Evolutionary conservation across 2,329 filamentous ascomycete genomes (phyloP).

Genomic region (Cordyceps cicadae): DNA sequence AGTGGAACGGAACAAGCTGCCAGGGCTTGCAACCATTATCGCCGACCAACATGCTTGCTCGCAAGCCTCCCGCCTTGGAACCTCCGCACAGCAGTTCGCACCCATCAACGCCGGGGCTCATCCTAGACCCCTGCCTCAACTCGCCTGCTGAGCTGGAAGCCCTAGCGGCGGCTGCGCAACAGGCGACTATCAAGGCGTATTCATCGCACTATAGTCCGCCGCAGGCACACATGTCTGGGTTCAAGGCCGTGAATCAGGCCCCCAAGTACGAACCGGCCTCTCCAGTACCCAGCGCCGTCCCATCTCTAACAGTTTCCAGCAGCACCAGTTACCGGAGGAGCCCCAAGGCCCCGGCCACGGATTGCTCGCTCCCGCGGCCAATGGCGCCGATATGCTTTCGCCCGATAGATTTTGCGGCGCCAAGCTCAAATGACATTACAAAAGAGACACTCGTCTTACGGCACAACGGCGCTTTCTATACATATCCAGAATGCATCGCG

Average conservation of each 20-base stretch:
- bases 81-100: neutral
- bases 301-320: neutral
- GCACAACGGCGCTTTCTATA: constrained; percentile 42
- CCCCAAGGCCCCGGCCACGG: neutral
- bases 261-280: neutral
- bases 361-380: neutral
- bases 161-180: neutral
- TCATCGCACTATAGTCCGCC: neutral
- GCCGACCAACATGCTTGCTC: neutral
- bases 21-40: constrained; percentile 16
- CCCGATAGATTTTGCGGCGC: neutral
- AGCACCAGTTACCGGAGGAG: neutral
- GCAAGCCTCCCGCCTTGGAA: neutral
- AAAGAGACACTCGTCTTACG: constrained; percentile 35
- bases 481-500: constrained; percentile 31
- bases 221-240: neutral
- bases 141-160: neutral
- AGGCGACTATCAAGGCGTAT: neutral
- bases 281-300: neutral
- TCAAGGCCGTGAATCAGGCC: neutral
- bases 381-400: neutral
- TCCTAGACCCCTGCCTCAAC: neutral
- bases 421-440: constrained; percentile 31
- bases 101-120: neutral
- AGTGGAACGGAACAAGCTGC: constrained; percentile 37